Conservation (phyloP, 768 basidiomycete genomes). For the Xerocomellus dryophilus region DNA sequence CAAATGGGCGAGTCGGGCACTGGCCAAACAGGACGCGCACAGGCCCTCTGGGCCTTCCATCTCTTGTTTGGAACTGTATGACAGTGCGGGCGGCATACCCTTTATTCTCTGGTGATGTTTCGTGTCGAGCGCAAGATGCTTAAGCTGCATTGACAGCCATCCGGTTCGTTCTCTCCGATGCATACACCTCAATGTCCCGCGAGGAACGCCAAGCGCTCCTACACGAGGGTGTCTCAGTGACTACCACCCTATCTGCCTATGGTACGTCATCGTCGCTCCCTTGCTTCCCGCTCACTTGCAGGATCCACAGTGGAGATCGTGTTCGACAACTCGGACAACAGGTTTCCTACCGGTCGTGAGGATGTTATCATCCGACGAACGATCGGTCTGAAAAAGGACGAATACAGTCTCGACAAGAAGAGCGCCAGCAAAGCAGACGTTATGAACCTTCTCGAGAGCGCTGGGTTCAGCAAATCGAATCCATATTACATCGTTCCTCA, state of each 20-base stretch:
- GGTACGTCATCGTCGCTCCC: slow-evolving; percentile 42
- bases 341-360: slow-evolving; percentile 89
- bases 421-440: slow-evolving; percentile 95
- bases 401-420: slow-evolving; percentile 96
- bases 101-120: not conserved
- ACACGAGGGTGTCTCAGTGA: slow-evolving; percentile 87
- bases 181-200: slow-evolving; percentile 91
- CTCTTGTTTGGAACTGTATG: not conserved
- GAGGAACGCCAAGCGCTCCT: slow-evolving; percentile 92
- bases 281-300: not conserved
- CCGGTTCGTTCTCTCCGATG: slow-evolving; percentile 96
- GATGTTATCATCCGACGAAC: slow-evolving; percentile 89
- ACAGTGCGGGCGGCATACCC: not conserved
- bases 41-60: not conserved
- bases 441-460: slow-evolving; percentile 94
- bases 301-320: slow-evolving; percentile 70
- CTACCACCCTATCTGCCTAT: slow-evolving; percentile 88
- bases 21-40: not conserved
- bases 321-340: slow-evolving; percentile 91
- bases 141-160: slow-evolving; percentile 55
- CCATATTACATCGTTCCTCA: slow-evolving; percentile 99
- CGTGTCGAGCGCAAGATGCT: slow-evolving; percentile 1
- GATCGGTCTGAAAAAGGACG: slow-evolving; percentile 97
- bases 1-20: not conserved
- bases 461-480: slow-evolving; percentile 97